Base-by-base conservation (phyloP, 352 stramenopile species). In the Globisporangium apiculatum region DNA sequence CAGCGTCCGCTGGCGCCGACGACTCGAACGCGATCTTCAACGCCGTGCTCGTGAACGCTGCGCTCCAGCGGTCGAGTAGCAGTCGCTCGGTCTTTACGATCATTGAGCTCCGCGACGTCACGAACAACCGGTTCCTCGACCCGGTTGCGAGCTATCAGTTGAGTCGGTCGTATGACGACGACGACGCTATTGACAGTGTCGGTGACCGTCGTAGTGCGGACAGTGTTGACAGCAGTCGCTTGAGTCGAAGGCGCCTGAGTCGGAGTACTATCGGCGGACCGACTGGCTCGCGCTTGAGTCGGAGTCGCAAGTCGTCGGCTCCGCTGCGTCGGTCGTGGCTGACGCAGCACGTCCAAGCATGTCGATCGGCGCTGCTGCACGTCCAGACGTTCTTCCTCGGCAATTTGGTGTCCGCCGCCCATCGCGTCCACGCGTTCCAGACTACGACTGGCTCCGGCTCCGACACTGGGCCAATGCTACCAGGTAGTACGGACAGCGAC, bases 21-120 rank as follows among this genome's bases (percentile, higher is more conserved):
- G 84, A 94, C 64, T 92, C 84, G 0, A 91, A 92, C 60, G 79
- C 82, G 6, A 91, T 94, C 31, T 92, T 94, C 55, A 94, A 92
- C 49, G 83, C 84, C 4, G 92, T 92, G 48, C 69, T 94, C 14
- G 68, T 94, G 18, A 89, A 89, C 64, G 75, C 75, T 7, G 84
- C 84, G 11, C 63, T 91, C 12, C 67, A 87, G 55, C 70, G 24
- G 24, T 31, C 24, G 24, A 31, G 24, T 31, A 31, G 24, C 24
- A 31, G 68, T 37, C 86, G 72, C 60, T 49, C 72, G 37, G 87
- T 88, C 36, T 94, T 94, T 62, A 91, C 84, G 2, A 92, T 94
- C 57, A 87, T 94, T 35, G 84, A 94, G 61, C 72, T 94, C 9
- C 79, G 83, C 47, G 83, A 94, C 55, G 79, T 89, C 9, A 76